Percentiles rank a stretch among this genome's conserved stretches.
phyloP scores from a whole-genome alignment of 495 filamentous ascomycete genomes.

The Penicillium cosmopolitanum region DNA sequence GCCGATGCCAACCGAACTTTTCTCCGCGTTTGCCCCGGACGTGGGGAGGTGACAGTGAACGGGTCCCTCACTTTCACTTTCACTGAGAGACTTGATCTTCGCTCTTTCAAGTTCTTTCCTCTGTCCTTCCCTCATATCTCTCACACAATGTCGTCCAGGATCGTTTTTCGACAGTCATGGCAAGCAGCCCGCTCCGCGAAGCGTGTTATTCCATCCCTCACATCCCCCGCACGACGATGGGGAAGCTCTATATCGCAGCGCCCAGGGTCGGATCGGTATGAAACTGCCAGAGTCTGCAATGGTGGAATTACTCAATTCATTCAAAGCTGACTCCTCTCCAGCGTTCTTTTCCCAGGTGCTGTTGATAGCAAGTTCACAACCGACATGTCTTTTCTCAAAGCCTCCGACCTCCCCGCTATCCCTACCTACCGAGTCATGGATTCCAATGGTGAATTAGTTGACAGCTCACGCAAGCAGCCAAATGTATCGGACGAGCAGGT shows the following conservation, averaged over 20 bases:
- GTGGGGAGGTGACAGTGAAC: neutral
- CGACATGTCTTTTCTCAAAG: slow-evolving; percentile 72
- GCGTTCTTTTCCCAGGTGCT: slow-evolving; percentile 92
- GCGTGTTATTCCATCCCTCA: neutral
- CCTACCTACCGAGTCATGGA: slow-evolving; percentile 88
- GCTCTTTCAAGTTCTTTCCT: neutral
- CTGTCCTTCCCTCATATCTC: slow-evolving; percentile 5
- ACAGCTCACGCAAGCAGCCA: slow-evolving; percentile 60
- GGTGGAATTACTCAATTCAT: neutral
- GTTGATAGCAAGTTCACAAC: slow-evolving; percentile 90
- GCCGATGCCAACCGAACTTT: slow-evolving; percentile 44
- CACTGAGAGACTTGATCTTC: neutral
- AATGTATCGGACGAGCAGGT: slow-evolving; percentile 72
- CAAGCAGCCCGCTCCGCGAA: slow-evolving; percentile 4
- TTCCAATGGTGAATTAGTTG: slow-evolving; percentile 77
- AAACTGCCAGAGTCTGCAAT: neutral
- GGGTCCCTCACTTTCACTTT: neutral
- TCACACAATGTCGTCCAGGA: slow-evolving; percentile 31
- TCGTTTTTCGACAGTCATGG: slow-evolving; percentile 18
- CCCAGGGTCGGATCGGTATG: slow-evolving; percentile 67
- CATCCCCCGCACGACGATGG: slow-evolving; percentile 46
- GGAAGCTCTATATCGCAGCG: slow-evolving; percentile 66
- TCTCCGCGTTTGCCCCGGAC: slow-evolving; percentile 39
- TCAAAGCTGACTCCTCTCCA: slow-evolving; percentile 28
- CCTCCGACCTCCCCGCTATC: slow-evolving; percentile 67